Base-by-base conservation (phyloP, 495 filamentous ascomycete genomes). In the Neurospora discreta region DNA sequence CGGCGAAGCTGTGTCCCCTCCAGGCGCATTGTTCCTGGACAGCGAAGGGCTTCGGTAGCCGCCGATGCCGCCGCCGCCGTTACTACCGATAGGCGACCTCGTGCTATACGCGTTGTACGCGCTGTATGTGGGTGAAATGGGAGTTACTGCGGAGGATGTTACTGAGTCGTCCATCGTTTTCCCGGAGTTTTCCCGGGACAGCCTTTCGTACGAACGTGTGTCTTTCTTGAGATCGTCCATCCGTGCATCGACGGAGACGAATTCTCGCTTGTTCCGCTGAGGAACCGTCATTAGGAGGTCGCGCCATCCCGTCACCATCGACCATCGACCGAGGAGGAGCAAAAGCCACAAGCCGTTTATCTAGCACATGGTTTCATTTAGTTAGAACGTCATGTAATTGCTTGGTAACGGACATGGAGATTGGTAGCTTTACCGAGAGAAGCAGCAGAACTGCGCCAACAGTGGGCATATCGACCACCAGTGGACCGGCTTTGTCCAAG, bases 291-390 rank as follows among this genome's bases (percentile, higher is more conserved):
- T 80, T 76, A 91, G 81, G 46, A 95, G 77, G 13, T 95, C 89
- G 43, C 85, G 72, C 95, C 95, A 99, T 70, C 92, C 96, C 18
- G 84, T 84, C 69, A 97, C 85, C 89, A 98, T 96, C 30, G 90
- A 90, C 73, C 85, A 88, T 39, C 95, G 91, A 30, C 90, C 90
- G 38, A 97, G 89, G 71, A 98, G 87, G 36, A 96, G 76, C 71
- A 94, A 85, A 72, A 89, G 88, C 90, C 95, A 97, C 68, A 98
- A 84, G 11, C 95, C 95, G 71, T 94, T 92, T 68, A 92, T 84
- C 90, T 92, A 75, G 15, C 65, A 77, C 68, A 70, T 68, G 11
- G 16, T 58, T 26, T 58, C n/a, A 73, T 20, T 18, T 11, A 40
- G 73, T 74, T 60, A 76, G 70, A 26, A 74, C 41, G 16, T 23